Percentiles rank a stretch among this genome's conserved stretches.
phyloP scores from a whole-genome alignment of 208 protist species.

The Leishmania martiniquensis region DNA sequence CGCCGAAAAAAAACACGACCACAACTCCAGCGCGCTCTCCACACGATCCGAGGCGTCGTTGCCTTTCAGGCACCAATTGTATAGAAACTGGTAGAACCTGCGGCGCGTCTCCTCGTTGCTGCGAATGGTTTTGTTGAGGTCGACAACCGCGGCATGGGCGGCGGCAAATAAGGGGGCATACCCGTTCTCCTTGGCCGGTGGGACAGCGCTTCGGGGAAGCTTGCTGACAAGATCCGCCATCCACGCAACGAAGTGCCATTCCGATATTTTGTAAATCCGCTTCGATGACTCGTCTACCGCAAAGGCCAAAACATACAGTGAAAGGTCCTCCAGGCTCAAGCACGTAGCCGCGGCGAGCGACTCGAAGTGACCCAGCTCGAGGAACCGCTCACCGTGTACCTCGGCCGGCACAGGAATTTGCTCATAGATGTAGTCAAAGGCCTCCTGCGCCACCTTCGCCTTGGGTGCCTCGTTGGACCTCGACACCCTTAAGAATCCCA shows the following conservation, averaged over 20 bases:
- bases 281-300: slow-evolving; percentile 32
- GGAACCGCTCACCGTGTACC: slow-evolving; percentile 25
- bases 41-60: slow-evolving; percentile 34
- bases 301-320: slow-evolving; percentile 71
- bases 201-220: slow-evolving; percentile 15
- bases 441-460: slow-evolving; percentile 22
- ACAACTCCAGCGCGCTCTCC: slow-evolving; percentile 67
- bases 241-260: slow-evolving; percentile 51
- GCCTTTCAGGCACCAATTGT: slow-evolving; percentile 47
- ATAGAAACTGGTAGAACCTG: slow-evolving; percentile 67
- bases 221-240: slow-evolving; percentile 20
- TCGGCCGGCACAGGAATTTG: slow-evolving; percentile 1
- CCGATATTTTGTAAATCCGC: slow-evolving; percentile 41
- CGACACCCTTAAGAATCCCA: slow-evolving; percentile 24
- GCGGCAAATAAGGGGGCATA: slow-evolving; percentile 38
- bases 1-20: slow-evolving; percentile 60
- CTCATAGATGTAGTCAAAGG: slow-evolving; percentile 40
- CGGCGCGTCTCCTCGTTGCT: slow-evolving; percentile 28
- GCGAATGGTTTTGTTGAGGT: slow-evolving; percentile 32
- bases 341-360: slow-evolving; percentile 43
- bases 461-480: slow-evolving; percentile 5
- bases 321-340: slow-evolving; percentile 62
- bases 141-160: slow-evolving; percentile 26
- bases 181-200: slow-evolving; percentile 16
- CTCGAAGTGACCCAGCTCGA: slow-evolving; percentile 52